Percentiles rank a stretch among this genome's conserved stretches.
These are phyloP conservation scores for Xerocomellus intermedius DNA, from an alignment of 768 basidiomycete species.

Conservation along the genomic window DNA sequence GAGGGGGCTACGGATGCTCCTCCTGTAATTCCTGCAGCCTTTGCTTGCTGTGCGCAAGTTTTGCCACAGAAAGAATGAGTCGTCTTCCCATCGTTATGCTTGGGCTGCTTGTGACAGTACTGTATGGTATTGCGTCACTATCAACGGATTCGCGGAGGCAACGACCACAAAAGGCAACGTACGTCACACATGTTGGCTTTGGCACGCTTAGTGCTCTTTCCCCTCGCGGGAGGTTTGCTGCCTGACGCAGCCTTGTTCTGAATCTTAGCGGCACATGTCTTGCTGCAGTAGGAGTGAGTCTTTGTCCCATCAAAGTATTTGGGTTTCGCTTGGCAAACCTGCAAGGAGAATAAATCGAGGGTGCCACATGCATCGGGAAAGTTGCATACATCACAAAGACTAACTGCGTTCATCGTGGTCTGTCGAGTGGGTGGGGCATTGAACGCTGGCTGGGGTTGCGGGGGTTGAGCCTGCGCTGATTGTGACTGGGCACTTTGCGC, in stretches of 20 bases:
- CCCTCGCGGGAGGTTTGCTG: slow-evolving; percentile 28
- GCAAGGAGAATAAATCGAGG: slow-evolving; percentile 3
- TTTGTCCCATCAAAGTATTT: slow-evolving; percentile 56
- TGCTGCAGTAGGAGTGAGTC: slow-evolving; percentile 58
- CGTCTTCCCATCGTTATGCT: slow-evolving; percentile 54
- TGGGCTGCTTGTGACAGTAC: slow-evolving; percentile 61
- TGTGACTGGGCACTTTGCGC: slow-evolving; percentile 31
- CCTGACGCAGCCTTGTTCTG: slow-evolving; percentile 29
- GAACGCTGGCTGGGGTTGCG: slow-evolving; percentile 21
- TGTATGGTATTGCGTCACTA: slow-evolving; percentile 24
- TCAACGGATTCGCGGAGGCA: neutral
- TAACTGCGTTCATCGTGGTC: slow-evolving; percentile 28
- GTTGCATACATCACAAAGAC: slow-evolving; percentile 50
- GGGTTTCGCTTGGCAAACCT: slow-evolving; percentile 57
- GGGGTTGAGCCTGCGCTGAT: slow-evolving; percentile 24
- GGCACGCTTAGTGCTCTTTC: slow-evolving; percentile 26
- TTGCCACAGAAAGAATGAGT: slow-evolving; percentile 65
- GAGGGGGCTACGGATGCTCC: slow-evolving; percentile 23
- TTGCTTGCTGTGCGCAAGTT: slow-evolving; percentile 54
- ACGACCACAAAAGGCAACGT: slow-evolving; percentile 21
- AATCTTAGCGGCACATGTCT: slow-evolving; percentile 53
- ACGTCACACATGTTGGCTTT: slow-evolving; percentile 51
- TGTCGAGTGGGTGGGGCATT: slow-evolving; percentile 14
- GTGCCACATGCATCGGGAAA: slow-evolving; percentile 1
- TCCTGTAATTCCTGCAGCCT: slow-evolving; percentile 27